Conservation (phyloP, 2,329 filamentous ascomycete species). For the Cryoendolithus antarcticus region DNA sequence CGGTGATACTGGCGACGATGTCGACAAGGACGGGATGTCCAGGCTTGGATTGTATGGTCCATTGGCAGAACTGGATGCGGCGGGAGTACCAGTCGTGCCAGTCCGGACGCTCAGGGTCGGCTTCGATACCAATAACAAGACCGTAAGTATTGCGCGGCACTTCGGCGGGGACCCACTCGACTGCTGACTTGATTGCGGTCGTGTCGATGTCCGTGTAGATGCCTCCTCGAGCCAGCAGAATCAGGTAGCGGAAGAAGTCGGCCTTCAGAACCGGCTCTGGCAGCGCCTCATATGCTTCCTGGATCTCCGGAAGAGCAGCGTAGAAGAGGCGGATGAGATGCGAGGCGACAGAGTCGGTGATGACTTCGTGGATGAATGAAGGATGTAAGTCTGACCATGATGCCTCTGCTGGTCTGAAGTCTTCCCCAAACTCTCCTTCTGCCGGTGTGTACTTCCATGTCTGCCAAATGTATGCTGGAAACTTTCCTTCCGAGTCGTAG, state of each 20-base stretch:
- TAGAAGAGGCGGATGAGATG: constrained; percentile 79
- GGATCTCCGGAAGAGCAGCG: constrained; percentile 46
- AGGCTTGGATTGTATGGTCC: constrained; percentile 93
- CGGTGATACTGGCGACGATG: constrained; percentile 62
- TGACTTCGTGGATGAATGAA: constrained; percentile 86
- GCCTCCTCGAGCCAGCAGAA: constrained; percentile 63
- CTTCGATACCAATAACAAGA: constrained; percentile 86
- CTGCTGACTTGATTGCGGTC: constrained; percentile 63
- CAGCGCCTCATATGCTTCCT: constrained; percentile 37
- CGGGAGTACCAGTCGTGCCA: constrained; percentile 95
- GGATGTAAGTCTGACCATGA: constrained; percentile 82
- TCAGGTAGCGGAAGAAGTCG: constrained; percentile 56
- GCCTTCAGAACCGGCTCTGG: constrained; percentile 45
- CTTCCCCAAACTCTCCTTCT: constrained; percentile 58
- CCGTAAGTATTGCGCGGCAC: constrained; percentile 70
- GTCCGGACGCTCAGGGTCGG: constrained; percentile 82
- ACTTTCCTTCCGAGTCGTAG: constrained; percentile 77
- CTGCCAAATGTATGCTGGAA: constrained; percentile 98
- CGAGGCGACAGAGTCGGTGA: constrained; percentile 76
- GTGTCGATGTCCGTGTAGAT: constrained; percentile 83
- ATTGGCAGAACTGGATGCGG: constrained; percentile 95
- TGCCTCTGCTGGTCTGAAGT: constrained; percentile 70
- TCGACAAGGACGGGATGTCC: constrained; percentile 86
- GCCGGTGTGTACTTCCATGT: constrained; percentile 86
- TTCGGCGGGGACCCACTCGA: constrained; percentile 71